These are phyloP conservation scores for Pichia sporocuriosa DNA, from an alignment of 805 yeast genomes.

Conservation along the genomic window DNA sequence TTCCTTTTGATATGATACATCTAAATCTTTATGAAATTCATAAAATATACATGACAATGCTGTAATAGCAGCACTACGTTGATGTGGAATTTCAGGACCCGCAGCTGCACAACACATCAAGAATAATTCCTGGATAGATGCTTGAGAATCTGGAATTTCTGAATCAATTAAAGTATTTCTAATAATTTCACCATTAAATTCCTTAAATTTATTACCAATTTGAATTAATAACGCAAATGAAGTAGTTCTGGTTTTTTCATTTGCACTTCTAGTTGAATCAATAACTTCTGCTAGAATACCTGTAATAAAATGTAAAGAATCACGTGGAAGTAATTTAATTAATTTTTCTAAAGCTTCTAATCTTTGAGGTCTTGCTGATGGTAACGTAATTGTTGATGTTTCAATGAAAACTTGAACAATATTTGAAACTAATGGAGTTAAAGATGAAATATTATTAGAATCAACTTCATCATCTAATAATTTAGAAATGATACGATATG, in stretches of 20 bases:
- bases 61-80: constrained; percentile 94
- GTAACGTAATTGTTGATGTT: constrained; percentile 50
- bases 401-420: constrained; percentile 55
- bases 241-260: constrained; percentile 82
- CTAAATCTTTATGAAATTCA: constrained; percentile 70
- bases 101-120: constrained; percentile 95
- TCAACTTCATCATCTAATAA: constrained; percentile 58
- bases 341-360: constrained; percentile 59
- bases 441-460: constrained; percentile 48
- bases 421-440: constrained; percentile 45
- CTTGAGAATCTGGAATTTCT: constrained; percentile 55
- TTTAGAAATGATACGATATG: constrained; percentile 70
- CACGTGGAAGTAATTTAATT: constrained; percentile 53
- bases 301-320: constrained; percentile 72
- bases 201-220: constrained; percentile 74
- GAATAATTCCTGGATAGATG: constrained; percentile 74
- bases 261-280: constrained; percentile 82
- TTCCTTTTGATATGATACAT: constrained; percentile 57
- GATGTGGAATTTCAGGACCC: constrained; percentile 88
- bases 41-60: constrained; percentile 81
- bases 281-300: constrained; percentile 80
- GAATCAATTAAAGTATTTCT: constrained; percentile 55
- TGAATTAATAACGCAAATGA: constrained; percentile 69
- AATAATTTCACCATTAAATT: constrained; percentile 52
- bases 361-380: constrained; percentile 78